These are phyloP conservation scores for Ophiostoma piceae DNA, from an alignment of 2,329 filamentous ascomycete genomes.

Conservation along the genomic window DNA sequence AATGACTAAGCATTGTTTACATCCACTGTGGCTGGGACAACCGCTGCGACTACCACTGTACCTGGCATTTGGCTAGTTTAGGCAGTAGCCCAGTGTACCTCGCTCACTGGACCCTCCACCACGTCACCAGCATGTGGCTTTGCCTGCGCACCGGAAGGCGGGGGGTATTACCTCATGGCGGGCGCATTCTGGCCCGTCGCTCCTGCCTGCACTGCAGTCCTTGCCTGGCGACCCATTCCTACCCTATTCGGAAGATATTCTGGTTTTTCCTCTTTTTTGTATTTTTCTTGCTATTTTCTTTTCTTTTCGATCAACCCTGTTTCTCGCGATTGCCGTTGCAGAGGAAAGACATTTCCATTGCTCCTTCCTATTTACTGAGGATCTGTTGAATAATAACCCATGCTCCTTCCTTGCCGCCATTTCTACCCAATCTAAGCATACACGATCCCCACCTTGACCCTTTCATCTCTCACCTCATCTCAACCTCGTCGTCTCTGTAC, in stretches of 20 bases:
- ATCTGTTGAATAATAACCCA: neutral
- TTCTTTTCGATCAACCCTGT: constrained; percentile 5
- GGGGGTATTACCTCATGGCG: constrained; percentile 8
- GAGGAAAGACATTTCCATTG: neutral
- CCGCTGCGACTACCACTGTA: neutral
- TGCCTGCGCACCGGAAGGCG: neutral
- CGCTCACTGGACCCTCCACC: neutral
- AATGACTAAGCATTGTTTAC: constrained; percentile 1
- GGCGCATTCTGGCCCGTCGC: neutral
- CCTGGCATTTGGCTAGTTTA: neutral
- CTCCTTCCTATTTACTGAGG: neutral
- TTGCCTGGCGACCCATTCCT: constrained; percentile 24
- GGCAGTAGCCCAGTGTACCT: neutral
- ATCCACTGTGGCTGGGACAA: constrained; percentile 3
- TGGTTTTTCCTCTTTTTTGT: neutral
- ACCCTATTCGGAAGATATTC: neutral
- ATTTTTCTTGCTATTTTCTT: neutral
- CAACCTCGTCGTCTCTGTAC: neutral
- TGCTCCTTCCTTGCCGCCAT: neutral
- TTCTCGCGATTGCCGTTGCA: neutral
- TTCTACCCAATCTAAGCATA: neutral
- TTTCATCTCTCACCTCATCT: neutral
- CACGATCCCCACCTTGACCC: neutral
- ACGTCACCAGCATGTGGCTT: constrained; percentile 22
- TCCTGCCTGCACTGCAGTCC: constrained; percentile 15